Base-by-base conservation (phyloP, 2,329 filamentous ascomycete species). In the Lachnellula subtilissima region DNA sequence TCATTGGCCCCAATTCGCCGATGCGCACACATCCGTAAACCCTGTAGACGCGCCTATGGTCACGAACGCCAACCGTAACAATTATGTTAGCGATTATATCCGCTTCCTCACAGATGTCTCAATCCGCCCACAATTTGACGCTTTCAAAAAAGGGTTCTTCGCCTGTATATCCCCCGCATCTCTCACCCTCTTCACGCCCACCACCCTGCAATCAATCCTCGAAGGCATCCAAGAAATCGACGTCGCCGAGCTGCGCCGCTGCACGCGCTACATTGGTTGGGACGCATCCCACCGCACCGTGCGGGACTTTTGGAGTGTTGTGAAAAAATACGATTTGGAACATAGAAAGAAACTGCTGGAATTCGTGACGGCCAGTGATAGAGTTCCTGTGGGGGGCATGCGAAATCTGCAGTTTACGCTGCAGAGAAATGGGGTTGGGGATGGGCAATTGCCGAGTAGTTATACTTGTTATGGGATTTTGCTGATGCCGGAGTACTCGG, bases 381-480 rank as follows among this genome's bases (percentile, higher is more conserved):
- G 94, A 2, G 83, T 97, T 2, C 94, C 94, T 0, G 89, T 96
- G 0, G 91, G 89, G 19, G 94, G 94, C 2, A 84, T 92, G 67
- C 81, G 83, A 60, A 91, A 88, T 64, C 76, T 97, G 48, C 85
- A 88, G 66, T 97, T 97, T 71, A 83, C 89, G 14, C 80, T 99
- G 45, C 88, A 93, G 72, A 85, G 82, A 65, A 91, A 91, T 67
- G 85, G 89, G 15, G 78, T 85, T 53, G 87, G 80, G 58, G 79
- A 80, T 63, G 66, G 79, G 0, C 80, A 82, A 60, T 67, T 99
- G 64, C 94, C 94, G 3, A 96, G 88, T 5, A 93, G 90, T 59
- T 87, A 91, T 67, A 99, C 94, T 0, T 99, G 94, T 72, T 97
- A 96, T 74, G 91, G 93, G 1, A 92, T 89, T 48, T 73, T 99